Evolutionary conservation across 2,329 filamentous ascomycete genomes (phyloP).

Genomic region (Aspergillus sp.): DNA sequence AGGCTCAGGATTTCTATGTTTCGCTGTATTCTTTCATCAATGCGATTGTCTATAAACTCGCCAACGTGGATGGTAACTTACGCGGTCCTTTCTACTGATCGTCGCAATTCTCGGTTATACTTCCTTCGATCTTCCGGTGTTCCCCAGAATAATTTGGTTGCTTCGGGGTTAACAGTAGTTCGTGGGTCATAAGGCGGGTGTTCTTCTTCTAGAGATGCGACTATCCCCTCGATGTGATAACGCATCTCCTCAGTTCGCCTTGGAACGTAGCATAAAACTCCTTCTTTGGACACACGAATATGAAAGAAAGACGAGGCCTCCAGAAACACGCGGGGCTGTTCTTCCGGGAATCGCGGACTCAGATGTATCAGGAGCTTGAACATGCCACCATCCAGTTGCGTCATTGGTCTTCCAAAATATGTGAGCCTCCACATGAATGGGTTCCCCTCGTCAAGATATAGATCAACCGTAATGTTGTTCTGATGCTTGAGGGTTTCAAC

Average conservation of each 20-base stretch:
- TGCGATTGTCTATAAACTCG: background rate
- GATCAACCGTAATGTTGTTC: slow-evolving; percentile 69
- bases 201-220: slow-evolving; percentile 82
- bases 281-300: slow-evolving; percentile 77
- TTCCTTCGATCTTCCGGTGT: slow-evolving; percentile 73
- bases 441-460: slow-evolving; percentile 76
- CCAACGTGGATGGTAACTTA: slow-evolving; percentile 17
- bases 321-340: slow-evolving; percentile 81
- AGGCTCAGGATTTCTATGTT: background rate
- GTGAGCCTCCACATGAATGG: slow-evolving; percentile 88
- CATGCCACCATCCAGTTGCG: slow-evolving; percentile 86
- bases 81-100: slow-evolving; percentile 62
- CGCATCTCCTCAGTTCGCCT: slow-evolving; percentile 72
- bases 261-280: slow-evolving; percentile 79
- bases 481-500: slow-evolving; percentile 71
- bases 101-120: slow-evolving; percentile 78
- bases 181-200: slow-evolving; percentile 86
- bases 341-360: slow-evolving; percentile 81
- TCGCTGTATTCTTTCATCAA: slow-evolving; percentile 7
- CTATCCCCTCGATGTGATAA: slow-evolving; percentile 80
- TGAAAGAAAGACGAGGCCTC: slow-evolving; percentile 81
- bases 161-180: slow-evolving; percentile 82
- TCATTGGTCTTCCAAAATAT: slow-evolving; percentile 90
- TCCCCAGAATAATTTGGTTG: slow-evolving; percentile 85
- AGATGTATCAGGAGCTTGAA: slow-evolving; percentile 79